These are phyloP conservation scores for Luzula sylvatica DNA, from an alignment of 176 grass and related monocot genomes.

Conservation along the genomic window DNA sequence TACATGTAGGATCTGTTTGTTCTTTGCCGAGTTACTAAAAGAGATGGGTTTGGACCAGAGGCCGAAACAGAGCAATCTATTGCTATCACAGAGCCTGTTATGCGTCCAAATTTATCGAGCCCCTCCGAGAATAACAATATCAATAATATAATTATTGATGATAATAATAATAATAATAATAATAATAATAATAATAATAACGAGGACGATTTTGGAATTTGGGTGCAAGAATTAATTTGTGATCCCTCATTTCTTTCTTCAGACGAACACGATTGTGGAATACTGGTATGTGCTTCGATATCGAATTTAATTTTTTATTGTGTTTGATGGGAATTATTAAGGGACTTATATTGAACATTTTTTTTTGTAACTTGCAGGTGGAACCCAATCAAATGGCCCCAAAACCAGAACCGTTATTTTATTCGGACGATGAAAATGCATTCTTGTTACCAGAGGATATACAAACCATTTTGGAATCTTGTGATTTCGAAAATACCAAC, in stretches of 20 bases:
- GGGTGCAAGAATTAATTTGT: constrained; percentile 34
- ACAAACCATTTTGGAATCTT: constrained; percentile 33
- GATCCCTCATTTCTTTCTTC: constrained; percentile 14
- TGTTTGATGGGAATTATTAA: not conserved
- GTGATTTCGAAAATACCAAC: constrained; percentile 21
- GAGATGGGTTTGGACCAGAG: constrained; percentile 34
- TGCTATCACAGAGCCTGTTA: constrained; percentile 19
- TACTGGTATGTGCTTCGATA: constrained; percentile 32
- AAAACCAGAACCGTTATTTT: constrained; percentile 32
- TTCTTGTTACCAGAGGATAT: constrained; percentile 47
- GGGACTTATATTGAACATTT: not conserved
- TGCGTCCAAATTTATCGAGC: constrained; percentile 8
- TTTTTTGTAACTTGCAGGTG: constrained; percentile 24
- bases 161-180: not conserved
- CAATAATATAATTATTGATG: too few species aligned
- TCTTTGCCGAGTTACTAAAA: constrained; percentile 88
- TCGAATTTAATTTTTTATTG: not conserved
- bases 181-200: not conserved
- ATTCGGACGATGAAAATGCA: constrained; percentile 27
- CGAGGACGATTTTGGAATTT: constrained; percentile 21
- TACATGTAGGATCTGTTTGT: constrained; percentile 64
- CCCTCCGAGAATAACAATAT: not conserved
- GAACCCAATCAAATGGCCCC: constrained; percentile 17
- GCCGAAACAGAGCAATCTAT: constrained; percentile 25
- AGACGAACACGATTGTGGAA: constrained; percentile 29